phyloP scores from a whole-genome alignment of 2,329 filamentous ascomycete genomes.

The Diaporthe sp. region DNA sequence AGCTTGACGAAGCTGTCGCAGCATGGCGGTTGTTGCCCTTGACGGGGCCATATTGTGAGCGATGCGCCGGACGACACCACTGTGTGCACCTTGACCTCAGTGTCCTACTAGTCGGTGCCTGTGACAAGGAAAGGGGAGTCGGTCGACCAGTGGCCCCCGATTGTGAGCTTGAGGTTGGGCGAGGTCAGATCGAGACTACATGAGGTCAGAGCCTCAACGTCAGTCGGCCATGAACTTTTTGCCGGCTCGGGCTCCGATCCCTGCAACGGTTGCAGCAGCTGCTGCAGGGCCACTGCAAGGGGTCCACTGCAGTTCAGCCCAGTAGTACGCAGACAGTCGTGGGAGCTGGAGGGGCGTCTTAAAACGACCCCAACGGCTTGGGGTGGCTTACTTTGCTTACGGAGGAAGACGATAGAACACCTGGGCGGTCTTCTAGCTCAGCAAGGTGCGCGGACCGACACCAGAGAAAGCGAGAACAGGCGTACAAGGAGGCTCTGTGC shows the following conservation, averaged over 20 bases:
- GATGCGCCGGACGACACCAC: background rate
- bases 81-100: background rate
- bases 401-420: background rate
- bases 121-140: background rate
- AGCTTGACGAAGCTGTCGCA: slow-evolving; percentile 28
- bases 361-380: background rate
- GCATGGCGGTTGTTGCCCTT: slow-evolving; percentile 31
- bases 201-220: slow-evolving; percentile 26
- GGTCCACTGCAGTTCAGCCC: slow-evolving; percentile 7
- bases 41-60: slow-evolving; percentile 35
- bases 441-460: background rate
- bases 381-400: background rate
- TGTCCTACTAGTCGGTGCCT: no score
- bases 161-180: background rate
- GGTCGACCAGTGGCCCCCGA: background rate
- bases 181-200: background rate
- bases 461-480: background rate
- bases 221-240: background rate
- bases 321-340: background rate
- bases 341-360: slow-evolving; percentile 12
- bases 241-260: slow-evolving; percentile 17
- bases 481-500: slow-evolving; percentile 1
- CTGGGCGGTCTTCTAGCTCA: background rate
- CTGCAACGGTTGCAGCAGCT: background rate
- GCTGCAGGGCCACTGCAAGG: slow-evolving; percentile 18